phyloP scores from a whole-genome alignment of 2,329 filamentous ascomycete species.

The Stagonosporopsis chrysanthemi region DNA sequence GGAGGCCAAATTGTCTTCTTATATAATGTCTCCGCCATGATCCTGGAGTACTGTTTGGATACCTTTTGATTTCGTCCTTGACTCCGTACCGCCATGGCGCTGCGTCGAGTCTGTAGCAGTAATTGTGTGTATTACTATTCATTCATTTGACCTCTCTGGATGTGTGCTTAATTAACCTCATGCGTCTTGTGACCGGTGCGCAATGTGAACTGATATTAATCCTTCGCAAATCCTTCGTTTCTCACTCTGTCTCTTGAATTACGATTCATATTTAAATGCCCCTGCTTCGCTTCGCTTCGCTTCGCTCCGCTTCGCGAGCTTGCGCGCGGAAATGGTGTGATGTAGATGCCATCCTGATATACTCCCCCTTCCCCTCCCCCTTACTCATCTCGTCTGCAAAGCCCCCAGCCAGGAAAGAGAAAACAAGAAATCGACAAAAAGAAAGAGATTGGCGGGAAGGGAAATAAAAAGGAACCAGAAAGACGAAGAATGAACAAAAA shows the following conservation, averaged over 20 bases:
- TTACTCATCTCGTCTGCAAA: no score
- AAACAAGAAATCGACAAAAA: no score
- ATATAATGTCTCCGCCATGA: slow-evolving; percentile 8
- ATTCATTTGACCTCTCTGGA: slow-evolving; percentile 1
- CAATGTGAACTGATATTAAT: not conserved
- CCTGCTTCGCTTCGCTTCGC: not conserved
- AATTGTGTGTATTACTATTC: slow-evolving; percentile 15
- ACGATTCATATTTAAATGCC: no score
- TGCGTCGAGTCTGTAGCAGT: slow-evolving; percentile 1
- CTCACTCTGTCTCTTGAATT: no score
- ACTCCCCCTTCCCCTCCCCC: no score
- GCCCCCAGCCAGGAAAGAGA: no score
- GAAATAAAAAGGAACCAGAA: not conserved
- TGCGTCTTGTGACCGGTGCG: not conserved
- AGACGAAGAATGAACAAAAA: not conserved
- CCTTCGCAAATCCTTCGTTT: not conserved
- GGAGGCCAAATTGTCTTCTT: slow-evolving; percentile 16
- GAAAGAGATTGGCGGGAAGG: not conserved
- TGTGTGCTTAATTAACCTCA: not conserved
- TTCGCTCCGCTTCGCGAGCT: not conserved
- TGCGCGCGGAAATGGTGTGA: no score
- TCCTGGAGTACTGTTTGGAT: slow-evolving; percentile 18
- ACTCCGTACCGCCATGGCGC: not conserved
- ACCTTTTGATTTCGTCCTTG: slow-evolving; percentile 7
- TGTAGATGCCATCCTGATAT: no score